Percentiles rank a stretch among this genome's conserved stretches.
phyloP scores from a whole-genome alignment of 2,329 filamentous ascomycete species.

The Camillea tinctor region DNA sequence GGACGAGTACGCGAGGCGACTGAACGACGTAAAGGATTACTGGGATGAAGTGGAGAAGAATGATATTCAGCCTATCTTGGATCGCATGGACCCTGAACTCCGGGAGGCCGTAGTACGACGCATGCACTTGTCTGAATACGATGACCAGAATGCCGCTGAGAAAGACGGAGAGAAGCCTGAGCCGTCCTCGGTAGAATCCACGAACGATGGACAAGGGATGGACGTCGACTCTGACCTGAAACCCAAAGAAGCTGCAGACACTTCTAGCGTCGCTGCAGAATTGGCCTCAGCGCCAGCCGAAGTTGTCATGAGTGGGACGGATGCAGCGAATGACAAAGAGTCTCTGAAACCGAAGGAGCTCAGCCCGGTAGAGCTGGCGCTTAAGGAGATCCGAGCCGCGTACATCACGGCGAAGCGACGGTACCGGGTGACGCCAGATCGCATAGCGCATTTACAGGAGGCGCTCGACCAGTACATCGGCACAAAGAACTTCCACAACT shows the following conservation, averaged over 20 bases:
- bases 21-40: slow-evolving; percentile 76
- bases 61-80: slow-evolving; percentile 70
- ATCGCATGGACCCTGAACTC: slow-evolving; percentile 61
- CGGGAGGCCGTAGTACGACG: slow-evolving; percentile 61
- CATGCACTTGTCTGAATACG: slow-evolving; percentile 45
- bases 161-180: neutral
- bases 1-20: slow-evolving; percentile 64
- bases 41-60: slow-evolving; percentile 83
- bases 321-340: slow-evolving; percentile 13
- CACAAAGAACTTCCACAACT: slow-evolving; percentile 95
- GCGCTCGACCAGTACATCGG: slow-evolving; percentile 75
- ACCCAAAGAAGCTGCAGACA: slow-evolving; percentile 1
- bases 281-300: slow-evolving; percentile 27
- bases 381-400: slow-evolving; percentile 75
- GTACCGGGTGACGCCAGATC: slow-evolving; percentile 74
- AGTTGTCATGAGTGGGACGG: slow-evolving; percentile 17
- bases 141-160: slow-evolving; percentile 3
- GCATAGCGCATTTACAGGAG: slow-evolving; percentile 72
- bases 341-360: slow-evolving; percentile 38
- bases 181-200: no score
- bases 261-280: slow-evolving; percentile 10
- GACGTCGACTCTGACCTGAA: slow-evolving; percentile 6
- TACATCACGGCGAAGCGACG: slow-evolving; percentile 80
- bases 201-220: neutral
- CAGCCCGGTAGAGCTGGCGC: slow-evolving; percentile 59